Evolutionary conservation across 306 rosid species (phyloP).

Genomic region (Prunus padus): DNA sequence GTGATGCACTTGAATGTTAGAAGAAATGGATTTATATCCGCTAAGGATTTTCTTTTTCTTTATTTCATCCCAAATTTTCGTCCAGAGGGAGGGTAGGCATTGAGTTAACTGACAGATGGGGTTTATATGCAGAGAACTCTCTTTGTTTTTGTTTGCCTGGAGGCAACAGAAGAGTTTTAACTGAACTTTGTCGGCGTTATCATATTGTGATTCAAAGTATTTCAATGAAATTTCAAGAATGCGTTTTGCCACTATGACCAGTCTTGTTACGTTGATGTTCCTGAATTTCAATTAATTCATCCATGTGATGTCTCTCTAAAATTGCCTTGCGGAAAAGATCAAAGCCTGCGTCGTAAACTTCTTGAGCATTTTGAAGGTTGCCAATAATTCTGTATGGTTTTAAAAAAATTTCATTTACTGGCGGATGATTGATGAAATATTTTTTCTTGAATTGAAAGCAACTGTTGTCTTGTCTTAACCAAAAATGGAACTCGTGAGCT

Average conservation of each 20-base stretch:
- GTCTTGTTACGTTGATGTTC: not conserved
- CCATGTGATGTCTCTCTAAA: not conserved
- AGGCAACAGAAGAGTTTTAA: not conserved
- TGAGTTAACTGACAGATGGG: not conserved
- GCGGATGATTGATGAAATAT: too few species aligned
- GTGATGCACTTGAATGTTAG: slow-evolving; percentile 31
- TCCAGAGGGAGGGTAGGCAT: not conserved
- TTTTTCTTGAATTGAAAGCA: too few species aligned
- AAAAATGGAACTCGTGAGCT: too few species aligned
- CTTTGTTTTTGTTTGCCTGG: not conserved
- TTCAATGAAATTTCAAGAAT: not conserved
- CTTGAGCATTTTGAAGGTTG: too few species aligned
- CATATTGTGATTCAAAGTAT: not conserved
- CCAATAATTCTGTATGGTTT: too few species aligned
- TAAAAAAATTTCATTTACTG: too few species aligned
- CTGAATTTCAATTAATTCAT: not conserved
- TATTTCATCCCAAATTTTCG: not conserved
- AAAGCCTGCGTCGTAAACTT: too few species aligned
- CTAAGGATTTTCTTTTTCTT: not conserved
- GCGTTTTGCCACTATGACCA: not conserved
- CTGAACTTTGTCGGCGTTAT: not conserved
- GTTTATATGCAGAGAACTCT: not conserved
- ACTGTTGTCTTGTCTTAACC: too few species aligned
- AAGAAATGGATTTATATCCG: not conserved
- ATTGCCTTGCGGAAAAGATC: too few species aligned